Evolutionary conservation across 129 eudicot species (phyloP), one percentile per base, ranked within the genome.

Genomic region (Flaveria sonorensis): DNA sequence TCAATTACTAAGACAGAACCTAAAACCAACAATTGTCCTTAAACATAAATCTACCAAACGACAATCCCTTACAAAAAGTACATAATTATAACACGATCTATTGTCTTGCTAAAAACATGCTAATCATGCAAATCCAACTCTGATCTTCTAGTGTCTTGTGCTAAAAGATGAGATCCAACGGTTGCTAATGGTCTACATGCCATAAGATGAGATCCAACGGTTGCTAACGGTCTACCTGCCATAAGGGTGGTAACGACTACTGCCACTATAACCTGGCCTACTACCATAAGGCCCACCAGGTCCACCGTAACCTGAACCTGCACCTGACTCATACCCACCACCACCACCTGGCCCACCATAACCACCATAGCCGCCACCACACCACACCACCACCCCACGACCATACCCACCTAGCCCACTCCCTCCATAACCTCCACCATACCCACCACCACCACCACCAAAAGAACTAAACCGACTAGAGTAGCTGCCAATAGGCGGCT

Each of bases 161-260:
- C 53, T 13, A 80, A 67, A 81, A 81, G 51, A 59, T 21, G 46
- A 74, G 60, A 73, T 73, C 77, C 77, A 73, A 56, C 19, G 28
- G 68, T 43, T 20, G 68, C 71, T 61, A 72, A 75, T 52, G 50
- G 50, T 74, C 83, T 80, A 80, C 74, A 66, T 47, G 75, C 76
- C 80, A 74, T 52, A 79, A 73, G 78, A 59, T 21, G 46, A 74
- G 60, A 73, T 73, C 77, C 77, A 73, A 56, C 19, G 28, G 68
- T 43, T 20, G 68, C 71, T 61, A 72, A 75, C 46, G 71, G 81
- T 82, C 98, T 93, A 90, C 84, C 98, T 89, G 83, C 88, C 84
- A 68, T 92, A 92, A 43, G 98, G 98, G 83, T 92, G 98, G 80
- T 86, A 92, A 56, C 98, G 98, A 80, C 92, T 85, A 81, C 65